A percentile compares a stretch with the other conserved stretches of the same genome.
These are phyloP conservation scores for Cutaneotrichosporon cutaneum DNA, from an alignment of 1,284 basidiomycete species.

Conservation along the genomic window DNA sequence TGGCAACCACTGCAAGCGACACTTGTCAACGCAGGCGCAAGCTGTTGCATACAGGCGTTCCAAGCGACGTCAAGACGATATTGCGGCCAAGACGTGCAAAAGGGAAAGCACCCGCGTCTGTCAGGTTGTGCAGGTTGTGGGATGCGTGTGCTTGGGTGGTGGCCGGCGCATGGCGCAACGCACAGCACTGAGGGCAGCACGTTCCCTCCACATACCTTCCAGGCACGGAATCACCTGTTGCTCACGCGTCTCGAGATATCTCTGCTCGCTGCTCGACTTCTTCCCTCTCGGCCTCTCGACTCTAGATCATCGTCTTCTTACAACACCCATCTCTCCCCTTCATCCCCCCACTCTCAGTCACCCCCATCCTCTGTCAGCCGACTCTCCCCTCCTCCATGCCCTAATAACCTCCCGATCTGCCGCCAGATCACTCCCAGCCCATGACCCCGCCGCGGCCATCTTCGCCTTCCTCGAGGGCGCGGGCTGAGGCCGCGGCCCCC, in stretches of 20 bases:
- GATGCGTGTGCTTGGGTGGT: background rate
- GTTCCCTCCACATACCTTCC: background rate
- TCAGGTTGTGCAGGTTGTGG: background rate
- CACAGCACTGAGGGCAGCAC: background rate
- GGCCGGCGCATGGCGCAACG: background rate
- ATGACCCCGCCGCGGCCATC: background rate
- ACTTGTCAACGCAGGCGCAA: too few relatives aligned
- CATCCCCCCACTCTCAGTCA: background rate
- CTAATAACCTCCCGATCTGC: background rate
- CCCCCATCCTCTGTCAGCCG: background rate
- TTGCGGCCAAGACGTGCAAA: too few relatives aligned
- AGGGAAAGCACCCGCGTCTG: too few relatives aligned
- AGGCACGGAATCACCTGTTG: background rate
- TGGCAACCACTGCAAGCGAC: too few relatives aligned
- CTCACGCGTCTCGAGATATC: too few relatives aligned
- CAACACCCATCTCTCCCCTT: background rate
- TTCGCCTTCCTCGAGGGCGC: background rate
- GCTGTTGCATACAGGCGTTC: too few relatives aligned
- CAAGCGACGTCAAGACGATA: too few relatives aligned
- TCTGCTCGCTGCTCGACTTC: too few relatives aligned
- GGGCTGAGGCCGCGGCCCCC: background rate
- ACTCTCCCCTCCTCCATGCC: background rate
- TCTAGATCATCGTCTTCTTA: background rate
- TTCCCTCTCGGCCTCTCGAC: background rate
- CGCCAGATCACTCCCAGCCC: background rate